Evolutionary conservation across 2,329 filamentous ascomycete genomes (phyloP), one percentile per base, ranked within the genome.

Genomic region (Pseudocercospora vitis): DNA sequence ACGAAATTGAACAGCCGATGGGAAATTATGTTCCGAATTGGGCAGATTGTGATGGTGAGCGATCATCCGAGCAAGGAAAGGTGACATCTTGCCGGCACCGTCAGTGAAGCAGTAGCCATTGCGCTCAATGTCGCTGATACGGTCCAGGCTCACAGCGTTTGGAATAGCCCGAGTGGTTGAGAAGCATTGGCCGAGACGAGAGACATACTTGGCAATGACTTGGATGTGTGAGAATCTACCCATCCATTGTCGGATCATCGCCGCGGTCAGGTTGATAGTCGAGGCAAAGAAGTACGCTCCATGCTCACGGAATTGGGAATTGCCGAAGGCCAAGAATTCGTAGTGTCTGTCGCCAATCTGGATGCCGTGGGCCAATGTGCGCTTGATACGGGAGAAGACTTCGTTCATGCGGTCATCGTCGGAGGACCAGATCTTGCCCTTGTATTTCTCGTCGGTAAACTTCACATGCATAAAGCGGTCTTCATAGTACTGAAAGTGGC

Each of bases 201-300:
- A 90, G 44, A 90, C 88, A 68, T 91, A 89, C 65, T 95, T 96
- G 24, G 92, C 91, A n/a, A 95, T 81, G 21, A 87, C 81, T 51
- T 80, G 83, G 70, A 96, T 96, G 58, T 90, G 82, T 11, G 78
- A 78, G 64, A 99, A 95, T 11, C 87, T 75, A 0, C 94, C 94
- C 87, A 97, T 95, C 83, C 88, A 91, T 26, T 77, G 70, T 3
- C 92, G 86, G 53, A 99, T 96, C 46, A 86, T 78, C 14, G 87
- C 81, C 49, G 89, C 89, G 1, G 83, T 86, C 6, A 88, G 67
- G 50, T 82, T 76, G 0, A 81, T 75, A 0, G 83, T 84, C 0
- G 88, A 81, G 3, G 89, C 87, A 69, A 97, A 97, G 72, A 99
- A 96, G 67, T 94, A 97, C 0, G 89, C 91, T 0, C 91, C 88